Conservation (phyloP, 140 eudicot species). For the Stevia rebaudiana region DNA sequence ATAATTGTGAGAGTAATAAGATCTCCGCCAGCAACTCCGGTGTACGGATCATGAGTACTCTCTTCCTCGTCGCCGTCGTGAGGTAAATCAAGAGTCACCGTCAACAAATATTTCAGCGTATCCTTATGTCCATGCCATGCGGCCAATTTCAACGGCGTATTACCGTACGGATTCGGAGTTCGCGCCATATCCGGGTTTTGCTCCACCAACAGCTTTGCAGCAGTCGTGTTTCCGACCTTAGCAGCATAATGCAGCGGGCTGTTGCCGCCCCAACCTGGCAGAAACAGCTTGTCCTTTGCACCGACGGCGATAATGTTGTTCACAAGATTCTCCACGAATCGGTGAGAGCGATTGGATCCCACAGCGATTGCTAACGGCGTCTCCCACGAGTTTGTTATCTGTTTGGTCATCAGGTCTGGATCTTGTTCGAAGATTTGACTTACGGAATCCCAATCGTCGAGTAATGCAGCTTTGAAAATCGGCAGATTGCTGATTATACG, state of each 20-base stretch:
- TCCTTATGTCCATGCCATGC: conserved; percentile 12
- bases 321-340: not conserved
- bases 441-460: conserved; percentile 9
- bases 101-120: not conserved
- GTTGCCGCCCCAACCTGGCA: not conserved
- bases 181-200: not conserved
- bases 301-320: not conserved
- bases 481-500: not conserved
- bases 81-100: not conserved
- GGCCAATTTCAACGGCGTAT: conserved; percentile 13
- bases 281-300: not conserved
- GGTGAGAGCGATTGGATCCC: conserved; percentile 18
- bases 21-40: conserved; percentile 3
- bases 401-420: conserved; percentile 3
- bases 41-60: conserved; percentile 3
- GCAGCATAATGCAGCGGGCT: conserved; percentile 18
- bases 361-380: conserved; percentile 17
- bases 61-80: not conserved
- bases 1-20: conserved; percentile 5
- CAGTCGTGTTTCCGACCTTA: conserved; percentile 14
- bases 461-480: conserved; percentile 5
- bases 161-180: not conserved
- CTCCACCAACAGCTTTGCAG: conserved; percentile 10
- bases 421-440: conserved; percentile 1
- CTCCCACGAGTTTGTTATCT: not conserved